Evolutionary conservation across 495 filamentous ascomycete species (phyloP), one percentile per base, ranked within the genome.

Genomic region (Penicillium simplicissimum): DNA sequence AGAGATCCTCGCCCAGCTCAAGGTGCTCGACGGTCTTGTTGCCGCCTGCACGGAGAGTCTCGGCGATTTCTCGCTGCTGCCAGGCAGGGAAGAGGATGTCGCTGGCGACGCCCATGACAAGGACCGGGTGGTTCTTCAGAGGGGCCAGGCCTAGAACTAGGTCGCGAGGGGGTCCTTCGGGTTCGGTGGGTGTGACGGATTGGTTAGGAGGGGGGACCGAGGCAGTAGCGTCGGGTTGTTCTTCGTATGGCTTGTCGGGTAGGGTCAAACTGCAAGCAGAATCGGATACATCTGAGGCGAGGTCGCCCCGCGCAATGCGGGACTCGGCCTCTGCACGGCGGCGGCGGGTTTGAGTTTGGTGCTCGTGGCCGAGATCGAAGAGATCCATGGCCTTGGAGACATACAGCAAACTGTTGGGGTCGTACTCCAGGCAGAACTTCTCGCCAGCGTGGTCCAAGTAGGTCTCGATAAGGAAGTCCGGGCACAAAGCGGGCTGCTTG

Each of bases 381-480:
- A 98, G 82, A 67, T 98, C 95, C 95, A 99, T 99, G 13, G 96
- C 96, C 75, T 99, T 99, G 66, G 91, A 96, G 34, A 98, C 89
- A 71, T 99, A 99, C 33, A 99, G 82, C 10, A 98, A 81, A 71
- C 92, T 96, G 77, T 99, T 99, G 19, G 95, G 86, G 68, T 99
- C 95, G 71, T 97, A 98, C 60, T 95, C 92, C n/a, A 99, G 82
- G 73, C 92, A 97, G 75, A 96, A 99, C 73, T 99, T 99, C 80
- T 99, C 95, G 45, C 95, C 95, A 2, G 95, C 96, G 69, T 99
- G 95, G 74, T 99, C 95, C 34, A 99, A 85, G 70, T 99, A 99
- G 0, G 95, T 99, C 71, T 99, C 95, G 62, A 99, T 97, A 25
- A 98, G 82, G 74, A 98, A 99, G 71, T 99, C 95, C 0, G 95